Evolutionary conservation across 169 alveolate genomes (phyloP), one percentile per base, ranked within the genome.

Genomic region (Theileria annulata): DNA sequence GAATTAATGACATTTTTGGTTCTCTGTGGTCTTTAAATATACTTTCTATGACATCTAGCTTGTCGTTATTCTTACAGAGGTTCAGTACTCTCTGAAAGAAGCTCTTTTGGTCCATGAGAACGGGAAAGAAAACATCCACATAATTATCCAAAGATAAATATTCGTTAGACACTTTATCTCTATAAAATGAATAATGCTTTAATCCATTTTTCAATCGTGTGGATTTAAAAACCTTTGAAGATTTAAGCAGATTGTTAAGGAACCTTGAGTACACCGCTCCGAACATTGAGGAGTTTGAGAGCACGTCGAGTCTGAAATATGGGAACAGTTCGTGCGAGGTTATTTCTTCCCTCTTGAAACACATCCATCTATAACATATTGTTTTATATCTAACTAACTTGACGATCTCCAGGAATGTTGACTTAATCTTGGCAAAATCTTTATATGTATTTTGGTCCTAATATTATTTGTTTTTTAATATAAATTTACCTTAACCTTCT

Each of bases 211-310:
- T 64, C 67, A 27, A 62, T 54, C 67, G 23, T 35, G 47, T 31
- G 33, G 31, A 35, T 48, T n/a, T n/a, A n/a, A n/a, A 68, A n/a
- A 68, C 42, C 31, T 58, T 75, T 27, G 85, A 51, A 35, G 75
- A 48, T 54, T 80, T 80, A 37, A 80, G 75, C 25, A 13, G 37
- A 15, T 54, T 30, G 12, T 64, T 12, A 13, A 82, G 81, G 23
- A 49, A 30, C 59, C 85, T 12, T 9, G 89, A 82, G n/a, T 77
- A 76, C 12, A 76, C 85, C 30, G 85, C 42, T 3, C 89, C 89
- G 67, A 82, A 82, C 25, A 82, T 66, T 68, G 62, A 21, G 13
- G 62, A 66, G 47, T 68, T 82, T 23, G 51, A 13, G 30, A n/a
- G 58, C 49, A 68, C 71, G 27, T 17, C 60, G 6, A 13, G 1